Conservation (phyloP, 306 rosid genomes). For the Medicago lupulina region DNA sequence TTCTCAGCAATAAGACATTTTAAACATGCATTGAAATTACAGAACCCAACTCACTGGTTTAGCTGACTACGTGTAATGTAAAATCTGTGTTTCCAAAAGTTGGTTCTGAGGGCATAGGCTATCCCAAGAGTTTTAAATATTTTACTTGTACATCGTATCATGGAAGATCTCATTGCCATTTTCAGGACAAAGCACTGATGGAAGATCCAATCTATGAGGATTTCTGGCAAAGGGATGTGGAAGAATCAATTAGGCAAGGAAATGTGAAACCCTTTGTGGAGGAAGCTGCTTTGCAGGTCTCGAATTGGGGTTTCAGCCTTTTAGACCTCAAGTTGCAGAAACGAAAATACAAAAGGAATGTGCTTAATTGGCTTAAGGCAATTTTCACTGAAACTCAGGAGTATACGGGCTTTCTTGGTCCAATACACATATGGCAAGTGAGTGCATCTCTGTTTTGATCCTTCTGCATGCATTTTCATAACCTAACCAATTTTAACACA, state of each 20-base stretch:
- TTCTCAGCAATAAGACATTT: slow-evolving; percentile 24
- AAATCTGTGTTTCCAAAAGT: slow-evolving; percentile 28
- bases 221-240: slow-evolving; percentile 98
- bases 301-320: slow-evolving; percentile 97
- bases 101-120: slow-evolving; percentile 25
- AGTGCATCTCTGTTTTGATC: slow-evolving; percentile 46
- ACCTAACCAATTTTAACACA: slow-evolving; percentile 21
- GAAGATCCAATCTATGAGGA: slow-evolving; percentile 96
- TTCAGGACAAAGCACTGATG: slow-evolving; percentile 85
- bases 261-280: slow-evolving; percentile 75
- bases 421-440: slow-evolving; percentile 98
- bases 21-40: slow-evolving; percentile 11
- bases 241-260: slow-evolving; percentile 94
- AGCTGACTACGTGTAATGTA: slow-evolving; percentile 8
- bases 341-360: slow-evolving; percentile 54
- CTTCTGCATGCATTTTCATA: slow-evolving; percentile 25
- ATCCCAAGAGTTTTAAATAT: slow-evolving; percentile 16
- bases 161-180: slow-evolving; percentile 32
- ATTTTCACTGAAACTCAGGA: slow-evolving; percentile 66
- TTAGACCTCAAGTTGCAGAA: slow-evolving; percentile 88
- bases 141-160: slow-evolving; percentile 21
- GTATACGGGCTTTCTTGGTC: slow-evolving; percentile 88
- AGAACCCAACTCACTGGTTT: slow-evolving; percentile 17
- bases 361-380: slow-evolving; percentile 77
- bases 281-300: slow-evolving; percentile 89